Conservation (phyloP, 495 filamentous ascomycete species). For the Parathielavia hyrcaniae region DNA sequence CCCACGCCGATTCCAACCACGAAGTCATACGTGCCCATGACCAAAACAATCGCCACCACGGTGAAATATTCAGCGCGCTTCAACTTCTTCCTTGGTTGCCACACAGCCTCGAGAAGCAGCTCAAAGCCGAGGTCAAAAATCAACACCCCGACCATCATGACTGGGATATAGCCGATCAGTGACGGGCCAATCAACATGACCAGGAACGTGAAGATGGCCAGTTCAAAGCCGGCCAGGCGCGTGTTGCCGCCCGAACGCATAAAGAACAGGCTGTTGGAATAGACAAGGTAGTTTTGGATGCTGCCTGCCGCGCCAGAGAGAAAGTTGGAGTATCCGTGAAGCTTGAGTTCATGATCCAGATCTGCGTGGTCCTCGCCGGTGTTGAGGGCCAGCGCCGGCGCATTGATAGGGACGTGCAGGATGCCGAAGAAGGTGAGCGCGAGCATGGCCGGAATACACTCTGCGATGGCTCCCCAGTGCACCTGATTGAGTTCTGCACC, state of each 20-base stretch:
- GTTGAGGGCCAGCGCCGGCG: conserved; percentile 82
- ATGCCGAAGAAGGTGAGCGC: conserved; percentile 96
- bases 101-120: conserved; percentile 76
- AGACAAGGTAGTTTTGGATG: conserved; percentile 97
- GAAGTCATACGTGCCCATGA: conserved; percentile 96
- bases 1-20: conserved; percentile 88
- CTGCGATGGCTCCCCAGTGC: conserved; percentile 71
- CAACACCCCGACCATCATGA: conserved; percentile 91
- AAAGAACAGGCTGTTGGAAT: conserved; percentile 93
- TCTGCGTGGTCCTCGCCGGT: conserved; percentile 86
- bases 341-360: conserved; percentile 84
- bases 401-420: conserved; percentile 95
- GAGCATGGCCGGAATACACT: conserved; percentile 89
- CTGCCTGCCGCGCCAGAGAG: conserved; percentile 79
- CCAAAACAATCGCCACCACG: conserved; percentile 83
- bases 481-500: conserved; percentile 22
- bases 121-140: conserved; percentile 95
- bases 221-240: conserved; percentile 76
- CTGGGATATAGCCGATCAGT: conserved; percentile 87
- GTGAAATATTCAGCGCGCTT: conserved; percentile 83
- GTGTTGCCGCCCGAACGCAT: conserved; percentile 84
- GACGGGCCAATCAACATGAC: conserved; percentile 78
- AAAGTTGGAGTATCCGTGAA: conserved; percentile 89
- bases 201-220: conserved; percentile 71
- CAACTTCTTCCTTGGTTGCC: conserved; percentile 80